Base-by-base conservation (phyloP, 768 basidiomycete species). In the Pleurotus tuber-regium region DNA sequence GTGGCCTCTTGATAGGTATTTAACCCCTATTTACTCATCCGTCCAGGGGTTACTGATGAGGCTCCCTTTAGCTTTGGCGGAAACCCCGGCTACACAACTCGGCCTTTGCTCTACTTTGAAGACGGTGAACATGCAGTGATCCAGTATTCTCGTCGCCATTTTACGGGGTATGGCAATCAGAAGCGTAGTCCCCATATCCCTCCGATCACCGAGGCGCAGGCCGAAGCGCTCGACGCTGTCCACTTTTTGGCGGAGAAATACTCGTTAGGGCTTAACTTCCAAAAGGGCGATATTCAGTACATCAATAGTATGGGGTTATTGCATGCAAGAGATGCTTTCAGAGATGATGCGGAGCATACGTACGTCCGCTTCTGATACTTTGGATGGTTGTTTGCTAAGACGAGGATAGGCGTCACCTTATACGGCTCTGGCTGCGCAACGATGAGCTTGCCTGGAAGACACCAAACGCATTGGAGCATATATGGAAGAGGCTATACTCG, bases 1-100 rank as follows among this genome's bases (percentile, higher is more conserved):
- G 16, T 78, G 75, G 75, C 64, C 67, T 0, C 56, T 75, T n/a
- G 76, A 78, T 53, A 69, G 67, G 77, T 35, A 21, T 18, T n/a
- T 2, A 23, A 4, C 18, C 33, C 5, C 33, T 9, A 11, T 25
- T 24, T 52, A 46, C 11, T 16, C 23, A 43, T 14, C 9, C 14
- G 1, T 9, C 31, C 23, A 9, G 29, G 10, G 18, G 6, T 44
- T 35, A 25, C 35, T 53, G 6, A 18, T 3, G 11, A 19, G 19
- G 9, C 26, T 3, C 3, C 35, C 6, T 19, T 5, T 24, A 57
- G 56, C 7, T 57, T 57, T 21, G 59, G 59, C 6, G 59, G 56
- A 1, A 29, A 43, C 11, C 48, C 59, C 9, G 40, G 36, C 2
- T 59, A 54, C 42, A 54, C 53, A 3, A 47, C 25, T 10, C 58